These are phyloP conservation scores for Trichoderma koningiopsis DNA, from an alignment of 2,329 filamentous ascomycete genomes.

Conservation along the genomic window DNA sequence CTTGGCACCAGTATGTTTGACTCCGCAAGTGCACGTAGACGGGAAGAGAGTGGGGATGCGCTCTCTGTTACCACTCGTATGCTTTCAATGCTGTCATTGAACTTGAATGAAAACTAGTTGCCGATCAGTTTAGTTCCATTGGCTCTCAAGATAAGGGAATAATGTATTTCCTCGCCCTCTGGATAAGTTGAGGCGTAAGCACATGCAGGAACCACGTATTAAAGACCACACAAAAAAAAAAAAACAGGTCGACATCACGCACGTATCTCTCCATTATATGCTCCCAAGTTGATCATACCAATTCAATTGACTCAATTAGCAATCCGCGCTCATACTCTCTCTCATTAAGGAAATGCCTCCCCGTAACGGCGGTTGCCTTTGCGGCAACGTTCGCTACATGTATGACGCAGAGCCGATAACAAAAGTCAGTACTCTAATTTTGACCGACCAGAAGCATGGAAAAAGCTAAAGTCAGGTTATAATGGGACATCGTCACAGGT, in stretches of 20 bases:
- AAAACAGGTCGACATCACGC: not conserved
- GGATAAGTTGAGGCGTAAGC: too few relatives aligned
- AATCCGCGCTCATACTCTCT: not conserved
- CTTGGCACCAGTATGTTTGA: not conserved
- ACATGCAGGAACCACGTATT: not conserved
- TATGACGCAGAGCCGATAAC: not conserved
- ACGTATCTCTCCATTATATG: not conserved
- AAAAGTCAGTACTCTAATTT: not conserved
- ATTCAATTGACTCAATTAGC: not conserved
- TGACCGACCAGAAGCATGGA: not conserved
- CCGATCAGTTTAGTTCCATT: not conserved
- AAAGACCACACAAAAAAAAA: not conserved
- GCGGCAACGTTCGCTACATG: slow-evolving; percentile 4
- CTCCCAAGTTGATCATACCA: not conserved
- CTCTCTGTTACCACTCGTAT: too few relatives aligned
- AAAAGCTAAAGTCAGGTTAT: not conserved
- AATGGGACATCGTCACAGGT: not conserved
- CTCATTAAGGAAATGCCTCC: not conserved
- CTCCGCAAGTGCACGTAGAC: not conserved
- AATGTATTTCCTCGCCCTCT: too few relatives aligned
- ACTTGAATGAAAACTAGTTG: not conserved
- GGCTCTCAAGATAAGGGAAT: not conserved
- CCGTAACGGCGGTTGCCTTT: not conserved
- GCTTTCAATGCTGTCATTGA: not conserved
- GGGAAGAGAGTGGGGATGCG: too few relatives aligned